These are phyloP conservation scores for Zostera marina DNA, from an alignment of 116 monocot genomes.

Conservation along the genomic window DNA sequence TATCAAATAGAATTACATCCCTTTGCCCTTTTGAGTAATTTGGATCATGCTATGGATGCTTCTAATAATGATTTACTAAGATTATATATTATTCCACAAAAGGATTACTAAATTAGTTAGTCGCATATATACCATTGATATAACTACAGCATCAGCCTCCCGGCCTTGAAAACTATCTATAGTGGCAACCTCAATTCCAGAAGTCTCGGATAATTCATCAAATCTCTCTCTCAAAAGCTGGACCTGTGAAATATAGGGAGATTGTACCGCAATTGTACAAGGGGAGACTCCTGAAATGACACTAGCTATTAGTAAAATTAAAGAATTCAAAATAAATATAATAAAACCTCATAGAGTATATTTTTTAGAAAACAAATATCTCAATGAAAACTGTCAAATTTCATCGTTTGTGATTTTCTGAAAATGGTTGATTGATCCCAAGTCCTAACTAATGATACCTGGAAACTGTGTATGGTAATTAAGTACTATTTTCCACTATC, in stretches of 20 bases:
- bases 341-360: not conserved
- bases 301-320: not conserved
- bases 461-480: not conserved
- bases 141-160: slow-evolving; percentile 92
- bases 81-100: too few relatives aligned
- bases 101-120: too few relatives aligned
- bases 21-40: too few relatives aligned
- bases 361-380: not conserved
- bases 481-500: too few relatives aligned
- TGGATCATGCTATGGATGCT: too few relatives aligned
- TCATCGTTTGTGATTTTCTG: not conserved
- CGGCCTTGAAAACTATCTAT: slow-evolving; percentile 96
- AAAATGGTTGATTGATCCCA: not conserved
- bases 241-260: slow-evolving; percentile 96
- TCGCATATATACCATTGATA: slow-evolving; percentile 88
- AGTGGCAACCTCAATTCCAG: slow-evolving; percentile 87
- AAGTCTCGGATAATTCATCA: slow-evolving; percentile 57
- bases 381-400: not conserved
- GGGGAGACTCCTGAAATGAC: slow-evolving; percentile 58
- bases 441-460: not conserved
- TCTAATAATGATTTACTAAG: too few relatives aligned
- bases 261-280: slow-evolving; percentile 74
- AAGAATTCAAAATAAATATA: not conserved
- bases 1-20: too few relatives aligned
- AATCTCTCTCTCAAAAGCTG: slow-evolving; percentile 79